Evolutionary conservation across 768 basidiomycete species (phyloP).

Genomic region (Tricholoma saponaceum): DNA sequence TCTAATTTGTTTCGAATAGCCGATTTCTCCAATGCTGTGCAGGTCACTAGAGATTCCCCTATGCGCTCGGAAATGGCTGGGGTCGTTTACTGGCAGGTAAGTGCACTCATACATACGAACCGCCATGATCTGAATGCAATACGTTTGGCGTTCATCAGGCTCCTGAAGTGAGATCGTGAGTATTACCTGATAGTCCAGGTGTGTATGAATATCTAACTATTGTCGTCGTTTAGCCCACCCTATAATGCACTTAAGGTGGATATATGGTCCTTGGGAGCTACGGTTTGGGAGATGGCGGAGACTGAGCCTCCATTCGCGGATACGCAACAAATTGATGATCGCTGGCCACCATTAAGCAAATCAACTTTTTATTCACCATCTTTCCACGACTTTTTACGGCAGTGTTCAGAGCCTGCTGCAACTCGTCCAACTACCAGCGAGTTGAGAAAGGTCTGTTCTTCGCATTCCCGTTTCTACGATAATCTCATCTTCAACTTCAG

Average conservation of each 20-base stretch:
- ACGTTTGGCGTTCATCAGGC: conserved; percentile 32
- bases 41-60: conserved; percentile 47
- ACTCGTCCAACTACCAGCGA: conserved; percentile 54
- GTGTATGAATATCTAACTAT: conserved; percentile 5
- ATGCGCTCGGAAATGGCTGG: conserved; percentile 58
- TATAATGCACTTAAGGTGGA: conserved; percentile 77
- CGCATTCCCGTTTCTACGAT: conserved; percentile 1
- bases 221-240: conserved; percentile 40
- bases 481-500: conserved; percentile 27
- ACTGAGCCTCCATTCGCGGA: conserved; percentile 70
- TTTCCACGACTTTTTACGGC: conserved; percentile 69
- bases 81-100: conserved; percentile 77
- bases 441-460: conserved; percentile 50
- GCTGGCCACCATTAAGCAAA: conserved; percentile 61
- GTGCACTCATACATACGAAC: conserved; percentile 8
- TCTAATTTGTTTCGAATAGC: conserved; percentile 34
- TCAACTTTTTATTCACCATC: conserved; percentile 60
- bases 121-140: background rate
- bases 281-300: conserved; percentile 80
- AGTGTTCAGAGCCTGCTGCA: conserved; percentile 59
- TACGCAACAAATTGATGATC: conserved; percentile 49
- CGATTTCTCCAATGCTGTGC: conserved; percentile 78
- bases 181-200: background rate
- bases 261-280: conserved; percentile 79
- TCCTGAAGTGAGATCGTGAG: conserved; percentile 73